These are phyloP conservation scores for Colletotrichum phormii DNA, from an alignment of 2,329 filamentous ascomycete genomes.

Conservation along the genomic window DNA sequence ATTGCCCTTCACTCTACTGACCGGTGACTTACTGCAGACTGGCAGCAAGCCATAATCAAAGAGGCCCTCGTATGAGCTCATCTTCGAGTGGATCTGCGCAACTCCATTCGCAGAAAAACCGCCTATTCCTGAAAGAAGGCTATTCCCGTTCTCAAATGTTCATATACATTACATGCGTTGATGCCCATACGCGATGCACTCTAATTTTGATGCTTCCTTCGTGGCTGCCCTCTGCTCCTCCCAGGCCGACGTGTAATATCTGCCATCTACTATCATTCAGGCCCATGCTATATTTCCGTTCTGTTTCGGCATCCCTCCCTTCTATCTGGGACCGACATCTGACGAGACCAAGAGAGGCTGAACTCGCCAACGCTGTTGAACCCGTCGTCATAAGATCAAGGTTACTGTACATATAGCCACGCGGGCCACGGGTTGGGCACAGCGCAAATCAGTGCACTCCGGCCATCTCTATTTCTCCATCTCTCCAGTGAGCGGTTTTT, in stretches of 20 bases:
- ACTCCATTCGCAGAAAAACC: not conserved
- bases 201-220: not conserved
- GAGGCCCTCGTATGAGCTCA: not conserved
- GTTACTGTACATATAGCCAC: not conserved
- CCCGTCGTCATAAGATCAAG: not conserved
- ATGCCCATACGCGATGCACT: not conserved
- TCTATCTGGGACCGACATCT: not conserved
- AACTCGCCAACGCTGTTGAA: not conserved
- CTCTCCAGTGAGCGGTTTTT: conserved; percentile 23
- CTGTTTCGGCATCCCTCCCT: not conserved
- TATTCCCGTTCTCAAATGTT: not conserved
- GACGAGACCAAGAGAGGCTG: not conserved
- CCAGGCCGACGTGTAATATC: too few species aligned
- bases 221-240: not conserved
- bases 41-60: not conserved
- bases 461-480: not conserved
- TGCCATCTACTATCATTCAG: too few species aligned
- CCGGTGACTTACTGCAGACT: not conserved
- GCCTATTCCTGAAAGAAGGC: not conserved
- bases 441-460: not conserved
- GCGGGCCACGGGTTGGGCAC: not conserved
- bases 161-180: not conserved
- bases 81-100: not conserved
- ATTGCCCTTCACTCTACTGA: conserved; percentile 3
- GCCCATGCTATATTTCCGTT: not conserved